phyloP scores from a whole-genome alignment of 129 eudicot genomes.

The sunflower (Helianthus annuus) region DNA sequence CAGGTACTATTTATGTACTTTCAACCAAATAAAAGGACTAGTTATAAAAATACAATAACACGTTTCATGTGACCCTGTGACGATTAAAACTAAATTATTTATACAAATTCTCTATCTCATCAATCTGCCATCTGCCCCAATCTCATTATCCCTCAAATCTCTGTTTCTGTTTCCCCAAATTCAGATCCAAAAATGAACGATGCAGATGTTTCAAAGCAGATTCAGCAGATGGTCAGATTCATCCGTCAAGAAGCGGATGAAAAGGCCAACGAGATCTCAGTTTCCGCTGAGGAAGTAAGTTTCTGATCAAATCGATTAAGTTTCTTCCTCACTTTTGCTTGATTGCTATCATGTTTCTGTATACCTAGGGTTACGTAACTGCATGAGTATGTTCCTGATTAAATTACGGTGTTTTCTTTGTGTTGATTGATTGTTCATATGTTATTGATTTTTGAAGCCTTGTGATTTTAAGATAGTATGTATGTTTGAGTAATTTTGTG shows the following conservation, averaged over 20 bases:
- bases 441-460: neutral
- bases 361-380: conserved; percentile 6
- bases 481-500: no score
- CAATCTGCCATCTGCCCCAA: conserved; percentile 32
- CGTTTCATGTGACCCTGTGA: conserved; percentile 28
- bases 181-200: conserved; percentile 61
- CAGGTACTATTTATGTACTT: conserved; percentile 19
- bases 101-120: neutral
- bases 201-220: conserved; percentile 83
- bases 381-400: conserved; percentile 7
- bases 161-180: conserved; percentile 3
- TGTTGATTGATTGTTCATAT: neutral
- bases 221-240: conserved; percentile 97
- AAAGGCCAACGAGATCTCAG: conserved; percentile 98
- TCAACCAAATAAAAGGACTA: neutral
- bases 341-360: neutral
- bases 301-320: neutral
- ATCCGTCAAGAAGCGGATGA: conserved; percentile 98
- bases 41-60: neutral
- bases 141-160: conserved; percentile 21
- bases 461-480: neutral
- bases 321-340: neutral
- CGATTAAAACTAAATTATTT: conserved; percentile 24
- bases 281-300: conserved; percentile 88
- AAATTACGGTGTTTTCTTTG: neutral